Conservation (phyloP, 2,329 filamentous ascomycete species). For the Remersonia thermophila region DNA sequence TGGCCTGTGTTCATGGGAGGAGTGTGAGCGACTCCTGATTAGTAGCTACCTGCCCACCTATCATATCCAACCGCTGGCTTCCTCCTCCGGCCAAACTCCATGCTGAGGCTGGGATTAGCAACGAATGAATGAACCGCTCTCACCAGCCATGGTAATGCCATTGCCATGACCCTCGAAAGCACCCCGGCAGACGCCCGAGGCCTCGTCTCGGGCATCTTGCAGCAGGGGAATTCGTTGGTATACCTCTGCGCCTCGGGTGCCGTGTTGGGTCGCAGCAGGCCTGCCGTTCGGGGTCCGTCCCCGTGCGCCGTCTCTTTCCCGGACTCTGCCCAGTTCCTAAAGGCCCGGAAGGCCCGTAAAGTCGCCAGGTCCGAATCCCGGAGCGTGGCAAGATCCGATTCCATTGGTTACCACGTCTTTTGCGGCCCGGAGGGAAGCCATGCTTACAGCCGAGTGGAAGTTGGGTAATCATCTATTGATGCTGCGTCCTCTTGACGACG, state of each 20-base stretch:
- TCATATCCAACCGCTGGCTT: no score
- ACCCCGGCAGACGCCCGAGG: slow-evolving; percentile 52
- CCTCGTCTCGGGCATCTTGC: slow-evolving; percentile 69
- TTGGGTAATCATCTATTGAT: slow-evolving; percentile 67
- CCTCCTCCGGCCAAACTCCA: no score
- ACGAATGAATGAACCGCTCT: no score
- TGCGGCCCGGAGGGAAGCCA: slow-evolving; percentile 55
- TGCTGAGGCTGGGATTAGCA: no score
- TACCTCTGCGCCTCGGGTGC: slow-evolving; percentile 52
- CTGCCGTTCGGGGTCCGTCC: slow-evolving; percentile 56
- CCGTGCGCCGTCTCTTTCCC: slow-evolving; percentile 57
- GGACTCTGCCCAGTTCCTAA: slow-evolving; percentile 63
- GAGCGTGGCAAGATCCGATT: no score
- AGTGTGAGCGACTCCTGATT: no score
- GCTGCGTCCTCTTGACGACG: slow-evolving; percentile 68
- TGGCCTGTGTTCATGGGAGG: slow-evolving; percentile 70
- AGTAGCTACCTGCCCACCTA: no score
- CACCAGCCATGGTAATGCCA: slow-evolving; percentile 59
- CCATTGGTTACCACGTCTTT: slow-evolving; percentile 40
- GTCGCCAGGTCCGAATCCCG: no score
- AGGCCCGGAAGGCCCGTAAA: slow-evolving; percentile 46
- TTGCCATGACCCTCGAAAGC: slow-evolving; percentile 61
- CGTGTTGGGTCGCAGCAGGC: slow-evolving; percentile 56
- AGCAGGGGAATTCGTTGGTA: slow-evolving; percentile 71
- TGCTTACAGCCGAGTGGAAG: slow-evolving; percentile 60